These are phyloP conservation scores for Backusella tarrabulga DNA, from an alignment of 192 early-diverging fungal genomes.

Conservation along the genomic window DNA sequence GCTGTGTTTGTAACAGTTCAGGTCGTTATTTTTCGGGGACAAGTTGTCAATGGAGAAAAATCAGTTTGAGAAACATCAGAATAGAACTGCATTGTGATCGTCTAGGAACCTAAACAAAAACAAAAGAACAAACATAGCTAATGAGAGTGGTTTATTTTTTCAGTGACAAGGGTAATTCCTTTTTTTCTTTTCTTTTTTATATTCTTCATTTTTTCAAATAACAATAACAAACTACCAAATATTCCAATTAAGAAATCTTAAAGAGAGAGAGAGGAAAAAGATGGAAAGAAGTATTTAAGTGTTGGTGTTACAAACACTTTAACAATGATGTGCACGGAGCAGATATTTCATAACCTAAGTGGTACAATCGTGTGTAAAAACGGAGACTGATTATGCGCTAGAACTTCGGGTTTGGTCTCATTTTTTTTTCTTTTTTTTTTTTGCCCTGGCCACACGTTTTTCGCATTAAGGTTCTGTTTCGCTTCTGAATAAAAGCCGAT, in stretches of 20 bases:
- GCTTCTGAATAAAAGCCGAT: constrained; percentile 2
- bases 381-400: background rate
- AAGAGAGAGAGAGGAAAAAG: background rate
- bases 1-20: constrained; percentile 1
- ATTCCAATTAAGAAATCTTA: background rate
- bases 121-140: background rate
- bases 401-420: background rate
- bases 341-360: background rate
- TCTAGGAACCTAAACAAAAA: background rate
- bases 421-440: background rate
- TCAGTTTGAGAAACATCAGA: background rate
- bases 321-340: background rate
- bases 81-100: background rate
- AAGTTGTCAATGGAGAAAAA: background rate
- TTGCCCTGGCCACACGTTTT: background rate
- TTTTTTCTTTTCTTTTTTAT: background rate
- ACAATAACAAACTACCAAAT: background rate
- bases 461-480: constrained; percentile 8
- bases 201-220: background rate
- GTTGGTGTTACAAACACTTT: background rate
- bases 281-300: background rate
- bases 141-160: background rate
- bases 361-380: background rate
- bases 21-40: background rate
- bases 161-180: background rate